These are phyloP conservation scores for Gnomoniopsis smithogilvyi DNA, from an alignment of 2,329 filamentous ascomycete genomes.

Conservation along the genomic window DNA sequence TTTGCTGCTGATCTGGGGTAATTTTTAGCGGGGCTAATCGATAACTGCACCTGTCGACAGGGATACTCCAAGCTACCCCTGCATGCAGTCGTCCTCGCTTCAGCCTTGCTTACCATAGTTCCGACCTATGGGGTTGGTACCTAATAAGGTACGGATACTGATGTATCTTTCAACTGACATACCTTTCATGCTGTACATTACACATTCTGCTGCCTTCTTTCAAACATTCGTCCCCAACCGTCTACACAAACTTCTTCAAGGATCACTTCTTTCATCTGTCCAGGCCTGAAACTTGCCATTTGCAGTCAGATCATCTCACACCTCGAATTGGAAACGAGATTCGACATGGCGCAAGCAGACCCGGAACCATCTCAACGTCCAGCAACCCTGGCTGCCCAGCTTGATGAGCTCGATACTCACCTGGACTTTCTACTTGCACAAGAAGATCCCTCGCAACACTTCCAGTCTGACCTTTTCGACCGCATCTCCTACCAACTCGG, in stretches of 20 bases:
- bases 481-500: constrained; percentile 18
- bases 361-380: background rate
- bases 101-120: no score
- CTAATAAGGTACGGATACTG: background rate
- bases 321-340: background rate
- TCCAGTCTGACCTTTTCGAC: constrained; percentile 53
- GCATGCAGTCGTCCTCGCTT: background rate
- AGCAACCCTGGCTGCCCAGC: constrained; percentile 13
- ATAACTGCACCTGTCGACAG: background rate
- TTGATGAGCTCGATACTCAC: constrained; percentile 53
- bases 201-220: no score
- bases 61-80: background rate
- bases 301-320: background rate
- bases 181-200: no score
- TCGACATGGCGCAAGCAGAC: constrained; percentile 8
- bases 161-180: no score
- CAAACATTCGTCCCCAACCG: no score
- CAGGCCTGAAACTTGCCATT: no score
- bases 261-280: background rate
- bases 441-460: constrained; percentile 36
- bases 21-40: constrained; percentile 15
- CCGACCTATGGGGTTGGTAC: no score
- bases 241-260: no score
- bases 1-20: constrained; percentile 4
- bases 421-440: constrained; percentile 42